Percentiles rank a stretch among this genome's conserved stretches.
These are phyloP conservation scores for Mycena alexandri DNA, from an alignment of 768 basidiomycete species.

Conservation along the genomic window DNA sequence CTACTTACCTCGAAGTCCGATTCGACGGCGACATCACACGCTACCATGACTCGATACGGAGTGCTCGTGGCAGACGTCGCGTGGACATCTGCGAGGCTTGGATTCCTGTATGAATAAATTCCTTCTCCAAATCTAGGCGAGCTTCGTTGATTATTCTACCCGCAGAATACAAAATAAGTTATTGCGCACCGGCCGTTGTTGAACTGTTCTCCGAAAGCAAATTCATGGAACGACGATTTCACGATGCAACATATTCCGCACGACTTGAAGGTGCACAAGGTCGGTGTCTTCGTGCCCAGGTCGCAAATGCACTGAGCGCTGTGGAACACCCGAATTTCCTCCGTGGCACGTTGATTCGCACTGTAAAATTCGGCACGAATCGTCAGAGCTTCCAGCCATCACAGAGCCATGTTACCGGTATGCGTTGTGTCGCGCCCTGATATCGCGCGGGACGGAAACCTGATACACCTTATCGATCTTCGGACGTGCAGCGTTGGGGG, in stretches of 20 bases:
- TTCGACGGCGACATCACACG: slow-evolving; percentile 66
- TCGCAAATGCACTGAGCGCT: slow-evolving; percentile 78
- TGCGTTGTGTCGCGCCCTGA: slow-evolving; percentile 59
- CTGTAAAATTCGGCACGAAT: slow-evolving; percentile 42
- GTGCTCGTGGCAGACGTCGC: slow-evolving; percentile 78
- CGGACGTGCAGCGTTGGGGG: slow-evolving; percentile 48
- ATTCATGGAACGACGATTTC: slow-evolving; percentile 67
- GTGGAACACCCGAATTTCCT: slow-evolving; percentile 71
- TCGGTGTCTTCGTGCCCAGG: slow-evolving; percentile 65
- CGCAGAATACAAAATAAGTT: not conserved
- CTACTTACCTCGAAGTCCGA: slow-evolving; percentile 49
- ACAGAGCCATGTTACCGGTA: slow-evolving; percentile 56
- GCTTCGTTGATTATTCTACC: slow-evolving; percentile 21
- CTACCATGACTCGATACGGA: slow-evolving; percentile 75
- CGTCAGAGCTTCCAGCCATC: slow-evolving; percentile 15
- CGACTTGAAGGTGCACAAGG: slow-evolving; percentile 68
- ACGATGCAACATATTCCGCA: slow-evolving; percentile 75
- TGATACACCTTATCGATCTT: slow-evolving; percentile 70
- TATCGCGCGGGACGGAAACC: slow-evolving; percentile 57
- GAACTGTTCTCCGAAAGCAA: slow-evolving; percentile 66
- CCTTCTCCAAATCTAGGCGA: slow-evolving; percentile 68
- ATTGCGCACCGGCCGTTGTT: slow-evolving; percentile 68
- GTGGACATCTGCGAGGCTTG: slow-evolving; percentile 67
- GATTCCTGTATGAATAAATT: slow-evolving; percentile 72
- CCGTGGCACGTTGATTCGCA: slow-evolving; percentile 52